These are phyloP conservation scores for Microsporum ferrugineum DNA, from an alignment of 2,329 filamentous ascomycete genomes.

Conservation along the genomic window DNA sequence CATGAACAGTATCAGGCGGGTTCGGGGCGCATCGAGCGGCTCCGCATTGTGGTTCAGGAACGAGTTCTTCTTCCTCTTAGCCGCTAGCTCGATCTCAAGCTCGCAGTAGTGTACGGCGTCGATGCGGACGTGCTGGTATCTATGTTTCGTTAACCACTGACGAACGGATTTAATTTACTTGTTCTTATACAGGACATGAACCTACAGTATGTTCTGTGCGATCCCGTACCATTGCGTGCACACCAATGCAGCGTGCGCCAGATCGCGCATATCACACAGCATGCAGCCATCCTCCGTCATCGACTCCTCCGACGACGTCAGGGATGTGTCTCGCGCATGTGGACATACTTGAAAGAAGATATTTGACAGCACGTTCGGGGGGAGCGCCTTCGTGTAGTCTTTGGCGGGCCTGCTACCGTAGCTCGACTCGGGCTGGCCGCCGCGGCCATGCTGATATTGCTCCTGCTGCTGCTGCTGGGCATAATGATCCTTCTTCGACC, in stretches of 20 bases:
- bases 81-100: constrained; percentile 68
- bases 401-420: background rate
- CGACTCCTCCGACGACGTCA: constrained; percentile 72
- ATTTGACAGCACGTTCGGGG: constrained; percentile 56
- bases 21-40: constrained; percentile 65
- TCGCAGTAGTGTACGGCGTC: constrained; percentile 92
- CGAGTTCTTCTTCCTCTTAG: constrained; percentile 62
- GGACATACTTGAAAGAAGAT: constrained; percentile 79
- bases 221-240: constrained; percentile 58
- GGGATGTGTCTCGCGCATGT: constrained; percentile 63
- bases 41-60: constrained; percentile 66
- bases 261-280: constrained; percentile 84
- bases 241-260: constrained; percentile 66
- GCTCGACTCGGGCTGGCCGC: background rate
- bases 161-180: background rate
- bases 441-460: background rate
- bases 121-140: constrained; percentile 81
- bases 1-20: constrained; percentile 65
- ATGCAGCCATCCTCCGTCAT: constrained; percentile 71
- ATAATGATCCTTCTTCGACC: constrained; percentile 4
- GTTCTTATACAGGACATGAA: constrained; percentile 15
- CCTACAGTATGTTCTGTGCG: constrained; percentile 53
- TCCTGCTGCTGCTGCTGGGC: background rate
- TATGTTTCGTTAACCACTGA: constrained; percentile 27
- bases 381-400: constrained; percentile 45